phyloP scores from a whole-genome alignment of 495 filamentous ascomycete species.

The Hypoxylon rickii region DNA sequence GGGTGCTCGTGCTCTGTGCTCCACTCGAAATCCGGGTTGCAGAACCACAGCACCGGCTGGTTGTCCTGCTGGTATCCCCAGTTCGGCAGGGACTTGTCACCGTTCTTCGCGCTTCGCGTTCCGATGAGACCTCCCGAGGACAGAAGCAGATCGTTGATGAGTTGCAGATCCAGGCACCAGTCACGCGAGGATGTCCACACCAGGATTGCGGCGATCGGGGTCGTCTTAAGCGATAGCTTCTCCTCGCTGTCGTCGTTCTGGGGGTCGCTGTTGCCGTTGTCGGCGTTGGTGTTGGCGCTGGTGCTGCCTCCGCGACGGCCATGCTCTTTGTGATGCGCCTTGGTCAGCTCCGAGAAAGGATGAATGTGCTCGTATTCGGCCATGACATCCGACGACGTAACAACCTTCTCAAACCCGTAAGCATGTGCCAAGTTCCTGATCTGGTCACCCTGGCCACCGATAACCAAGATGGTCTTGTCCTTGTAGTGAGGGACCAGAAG shows the following conservation, averaged over 20 bases:
- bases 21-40: constrained; percentile 82
- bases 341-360: constrained; percentile 70
- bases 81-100: constrained; percentile 65
- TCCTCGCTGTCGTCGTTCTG: not conserved
- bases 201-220: constrained; percentile 73
- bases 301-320: constrained; percentile 58
- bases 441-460: constrained; percentile 72
- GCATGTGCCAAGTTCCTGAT: constrained; percentile 71
- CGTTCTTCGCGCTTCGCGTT: constrained; percentile 58
- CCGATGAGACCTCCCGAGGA: constrained; percentile 68
- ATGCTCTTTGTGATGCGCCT: constrained; percentile 62
- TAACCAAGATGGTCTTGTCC: constrained; percentile 69
- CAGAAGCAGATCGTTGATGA: constrained; percentile 72
- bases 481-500: constrained; percentile 54
- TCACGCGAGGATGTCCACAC: constrained; percentile 83
- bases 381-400: constrained; percentile 76
- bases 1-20: constrained; percentile 74
- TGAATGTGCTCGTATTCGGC: constrained; percentile 67
- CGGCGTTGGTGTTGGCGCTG: not conserved
- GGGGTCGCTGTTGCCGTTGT: not conserved
- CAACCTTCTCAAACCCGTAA: constrained; percentile 80
- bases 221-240: constrained; percentile 42
- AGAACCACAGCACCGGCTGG: constrained; percentile 77
- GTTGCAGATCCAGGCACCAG: constrained; percentile 73
- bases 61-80: constrained; percentile 68